Conservation (phyloP, 805 yeast species). For the Maudiozyma pseudohumilis region DNA sequence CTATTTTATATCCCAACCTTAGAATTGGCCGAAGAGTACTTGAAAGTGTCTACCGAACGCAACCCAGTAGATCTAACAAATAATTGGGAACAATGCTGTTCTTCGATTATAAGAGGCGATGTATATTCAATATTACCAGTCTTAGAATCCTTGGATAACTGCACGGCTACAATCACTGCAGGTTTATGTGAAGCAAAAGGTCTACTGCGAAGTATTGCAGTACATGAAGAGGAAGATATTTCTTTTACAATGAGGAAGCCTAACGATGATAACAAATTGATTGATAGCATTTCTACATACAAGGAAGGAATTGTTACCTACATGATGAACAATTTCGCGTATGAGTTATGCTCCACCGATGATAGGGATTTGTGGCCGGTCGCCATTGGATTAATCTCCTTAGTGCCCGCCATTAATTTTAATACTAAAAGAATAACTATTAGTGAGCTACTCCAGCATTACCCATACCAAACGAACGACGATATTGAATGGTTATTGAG, state of each 20-base stretch:
- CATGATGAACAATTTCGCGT: slow-evolving; percentile 24
- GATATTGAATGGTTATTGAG: slow-evolving; percentile 74
- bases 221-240: slow-evolving; percentile 10
- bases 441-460: slow-evolving; percentile 50
- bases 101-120: slow-evolving; percentile 46
- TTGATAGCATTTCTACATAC: slow-evolving; percentile 27
- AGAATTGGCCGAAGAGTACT: slow-evolving; percentile 34
- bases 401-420: slow-evolving; percentile 37
- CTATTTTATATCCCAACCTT: slow-evolving; percentile 50
- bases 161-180: slow-evolving; percentile 55
- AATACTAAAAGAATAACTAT: slow-evolving; percentile 31
- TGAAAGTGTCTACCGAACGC: slow-evolving; percentile 27
- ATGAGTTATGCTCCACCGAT: slow-evolving; percentile 22
- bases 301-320: slow-evolving; percentile 38
- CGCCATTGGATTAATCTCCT: slow-evolving; percentile 54
- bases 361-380: slow-evolving; percentile 49
- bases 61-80: slow-evolving; percentile 32
- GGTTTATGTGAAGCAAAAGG: slow-evolving; percentile 58
- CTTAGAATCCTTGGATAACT: slow-evolving; percentile 48
- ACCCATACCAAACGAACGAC: slow-evolving; percentile 54
- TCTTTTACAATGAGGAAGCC: slow-evolving; percentile 8
- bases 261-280: slow-evolving; percentile 9
- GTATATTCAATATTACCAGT: slow-evolving; percentile 48
- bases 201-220: slow-evolving; percentile 34
- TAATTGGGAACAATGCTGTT: slow-evolving; percentile 47